Conservation (phyloP, 306 rosid species). For the Myrica gale region DNA sequence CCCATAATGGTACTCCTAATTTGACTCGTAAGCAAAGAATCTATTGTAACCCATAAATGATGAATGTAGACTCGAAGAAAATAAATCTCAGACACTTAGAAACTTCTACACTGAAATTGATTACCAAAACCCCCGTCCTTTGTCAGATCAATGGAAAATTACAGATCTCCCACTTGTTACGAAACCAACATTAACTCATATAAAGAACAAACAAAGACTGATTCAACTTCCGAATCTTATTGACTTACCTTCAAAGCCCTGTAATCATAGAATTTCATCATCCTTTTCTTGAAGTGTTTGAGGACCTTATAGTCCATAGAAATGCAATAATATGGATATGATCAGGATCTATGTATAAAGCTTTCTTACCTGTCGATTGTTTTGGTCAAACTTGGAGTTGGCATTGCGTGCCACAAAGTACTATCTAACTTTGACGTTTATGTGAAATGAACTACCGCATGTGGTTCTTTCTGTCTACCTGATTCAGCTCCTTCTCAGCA, state of each 20-base stretch:
- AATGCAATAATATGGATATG: not conserved
- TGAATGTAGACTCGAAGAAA: not conserved
- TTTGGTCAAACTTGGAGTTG: conserved; percentile 13
- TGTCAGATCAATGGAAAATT: not conserved
- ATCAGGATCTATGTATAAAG: not conserved
- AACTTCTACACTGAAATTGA: not conserved
- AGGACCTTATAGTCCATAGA: conserved; percentile 7
- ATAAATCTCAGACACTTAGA: not conserved
- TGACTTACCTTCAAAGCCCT: not conserved
- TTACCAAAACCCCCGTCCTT: not conserved
- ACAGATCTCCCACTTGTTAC: not conserved
- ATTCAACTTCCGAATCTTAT: not conserved
- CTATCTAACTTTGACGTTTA: conserved; percentile 21
- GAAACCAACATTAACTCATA: not conserved
- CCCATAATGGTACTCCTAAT: not conserved
- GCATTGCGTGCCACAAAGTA: conserved; percentile 19
- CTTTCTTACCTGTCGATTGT: not conserved
- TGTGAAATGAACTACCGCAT: conserved; percentile 30
- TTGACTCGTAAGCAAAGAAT: not conserved
- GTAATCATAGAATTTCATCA: not conserved
- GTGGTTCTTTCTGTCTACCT: conserved; percentile 12
- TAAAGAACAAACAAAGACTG: not conserved
- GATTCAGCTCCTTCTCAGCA: conserved; percentile 41
- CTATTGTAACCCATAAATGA: not conserved
- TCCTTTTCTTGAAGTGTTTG: conserved; percentile 10